Conservation (phyloP, 768 basidiomycete species). For the Floccularia luteovirens region DNA sequence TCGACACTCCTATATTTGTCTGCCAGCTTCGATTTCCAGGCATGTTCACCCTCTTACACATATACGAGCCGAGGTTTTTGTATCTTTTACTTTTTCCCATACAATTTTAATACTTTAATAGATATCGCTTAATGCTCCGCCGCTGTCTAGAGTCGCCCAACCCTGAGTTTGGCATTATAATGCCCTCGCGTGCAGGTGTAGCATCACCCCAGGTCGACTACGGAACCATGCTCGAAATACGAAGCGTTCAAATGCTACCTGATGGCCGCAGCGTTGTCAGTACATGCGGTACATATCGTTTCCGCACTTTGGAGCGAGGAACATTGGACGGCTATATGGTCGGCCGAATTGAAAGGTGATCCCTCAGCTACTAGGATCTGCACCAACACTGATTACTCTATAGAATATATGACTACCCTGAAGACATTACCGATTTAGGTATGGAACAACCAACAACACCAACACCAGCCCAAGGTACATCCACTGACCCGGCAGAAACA, state of each 20-base stretch:
- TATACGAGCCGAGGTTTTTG: conserved; percentile 79
- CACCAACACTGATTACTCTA: conserved; percentile 3
- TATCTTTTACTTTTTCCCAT: not conserved
- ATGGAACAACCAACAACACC: conserved; percentile 1
- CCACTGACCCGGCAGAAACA: conserved; percentile 2
- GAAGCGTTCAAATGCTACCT: conserved; percentile 74
- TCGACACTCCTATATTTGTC: conserved; percentile 89
- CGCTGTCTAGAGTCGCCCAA: conserved; percentile 75
- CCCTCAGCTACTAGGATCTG: conserved; percentile 1
- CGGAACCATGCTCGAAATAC: conserved; percentile 92
- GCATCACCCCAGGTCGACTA: conserved; percentile 49
- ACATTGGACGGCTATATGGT: conserved; percentile 87
- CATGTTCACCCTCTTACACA: conserved; percentile 83
- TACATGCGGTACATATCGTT: conserved; percentile 59
- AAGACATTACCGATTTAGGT: conserved; percentile 27
- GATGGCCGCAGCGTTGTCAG: conserved; percentile 87
- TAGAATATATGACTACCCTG: conserved; percentile 27
- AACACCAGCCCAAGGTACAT: conserved; percentile 4
- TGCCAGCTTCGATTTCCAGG: conserved; percentile 88
- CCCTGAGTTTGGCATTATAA: conserved; percentile 92
- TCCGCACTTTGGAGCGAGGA: conserved; percentile 80
- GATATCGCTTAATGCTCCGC: conserved; percentile 93
- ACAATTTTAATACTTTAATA: conserved; percentile 12
- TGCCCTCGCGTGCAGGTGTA: conserved; percentile 45
- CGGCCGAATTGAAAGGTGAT: conserved; percentile 61